Percentiles rank a stretch among this genome's conserved stretches.
These are phyloP conservation scores for Boletus pseudo-olivaceus DNA, from an alignment of 768 basidiomycete genomes.

Conservation along the genomic window DNA sequence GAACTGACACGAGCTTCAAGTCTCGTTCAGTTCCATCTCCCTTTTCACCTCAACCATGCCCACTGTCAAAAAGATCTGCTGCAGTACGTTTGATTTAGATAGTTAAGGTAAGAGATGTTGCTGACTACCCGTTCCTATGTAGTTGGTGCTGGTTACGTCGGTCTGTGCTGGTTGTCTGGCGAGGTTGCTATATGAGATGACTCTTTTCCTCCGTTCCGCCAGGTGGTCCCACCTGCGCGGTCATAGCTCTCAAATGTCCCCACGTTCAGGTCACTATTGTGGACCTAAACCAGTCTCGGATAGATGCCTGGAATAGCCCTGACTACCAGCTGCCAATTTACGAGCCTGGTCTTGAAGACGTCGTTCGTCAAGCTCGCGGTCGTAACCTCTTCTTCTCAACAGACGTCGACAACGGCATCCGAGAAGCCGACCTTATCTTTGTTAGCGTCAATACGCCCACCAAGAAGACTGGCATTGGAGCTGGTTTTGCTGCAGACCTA, in stretches of 20 bases:
- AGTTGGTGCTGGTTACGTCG: conserved; percentile 94
- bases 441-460: conserved; percentile 99
- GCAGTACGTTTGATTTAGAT: conserved; percentile 57
- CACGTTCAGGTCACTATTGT: conserved; percentile 95
- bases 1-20: background rate
- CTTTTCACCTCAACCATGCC: conserved; percentile 24
- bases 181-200: conserved; percentile 7
- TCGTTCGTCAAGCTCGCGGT: conserved; percentile 83
- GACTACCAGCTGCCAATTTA: conserved; percentile 91
- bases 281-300: conserved; percentile 90
- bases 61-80: conserved; percentile 79
- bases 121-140: conserved; percentile 6
- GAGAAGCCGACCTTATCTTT: conserved; percentile 96
- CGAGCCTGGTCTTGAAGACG: conserved; percentile 92
- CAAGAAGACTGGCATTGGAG: conserved; percentile 96
- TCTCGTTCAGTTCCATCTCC: too few species aligned
- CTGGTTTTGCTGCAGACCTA: conserved; percentile 97
- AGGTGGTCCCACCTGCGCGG: conserved; percentile 95
- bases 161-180: conserved; percentile 40
- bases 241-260: conserved; percentile 91
- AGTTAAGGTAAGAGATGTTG: background rate
- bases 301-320: conserved; percentile 94
- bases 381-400: conserved; percentile 98
- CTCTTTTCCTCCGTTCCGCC: conserved; percentile 12
- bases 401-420: conserved; percentile 89